These are phyloP conservation scores for Rosellinia necatrix DNA, from an alignment of 2,329 filamentous ascomycete genomes.

Conservation along the genomic window DNA sequence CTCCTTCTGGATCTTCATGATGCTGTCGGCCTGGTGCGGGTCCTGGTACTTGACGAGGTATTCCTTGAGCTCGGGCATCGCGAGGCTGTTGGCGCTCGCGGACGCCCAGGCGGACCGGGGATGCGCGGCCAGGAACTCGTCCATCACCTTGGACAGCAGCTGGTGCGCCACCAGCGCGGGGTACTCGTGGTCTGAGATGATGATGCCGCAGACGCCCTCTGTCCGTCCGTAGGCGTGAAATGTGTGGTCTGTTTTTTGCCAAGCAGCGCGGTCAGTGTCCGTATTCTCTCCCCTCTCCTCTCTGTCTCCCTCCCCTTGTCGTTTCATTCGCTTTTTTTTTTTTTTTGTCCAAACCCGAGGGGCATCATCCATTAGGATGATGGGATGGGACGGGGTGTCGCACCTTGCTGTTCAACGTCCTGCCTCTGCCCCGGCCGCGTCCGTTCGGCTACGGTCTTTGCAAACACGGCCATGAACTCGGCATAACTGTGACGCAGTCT, in stretches of 20 bases:
- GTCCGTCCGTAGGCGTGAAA: conserved; percentile 80
- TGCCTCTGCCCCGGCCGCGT: conserved; percentile 81
- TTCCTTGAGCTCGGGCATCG: conserved; percentile 76
- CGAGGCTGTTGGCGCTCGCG: conserved; percentile 51
- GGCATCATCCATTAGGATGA: background rate
- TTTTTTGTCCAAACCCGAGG: conserved; percentile 2
- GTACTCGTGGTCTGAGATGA: conserved; percentile 78
- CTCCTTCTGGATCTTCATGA: conserved; percentile 95
- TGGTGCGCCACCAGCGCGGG: conserved; percentile 81
- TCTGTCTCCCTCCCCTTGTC: too few relatives aligned
- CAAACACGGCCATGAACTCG: conserved; percentile 81
- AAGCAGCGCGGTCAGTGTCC: conserved; percentile 15
- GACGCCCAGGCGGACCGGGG: conserved; percentile 70
- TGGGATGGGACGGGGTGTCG: too few relatives aligned
- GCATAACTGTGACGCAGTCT: conserved; percentile 47
- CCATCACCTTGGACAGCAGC: conserved; percentile 82
- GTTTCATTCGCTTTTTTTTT: conserved; percentile 4
- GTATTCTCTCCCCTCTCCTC: conserved; percentile 2
- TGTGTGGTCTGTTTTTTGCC: conserved; percentile 65
- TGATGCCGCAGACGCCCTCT: conserved; percentile 75
- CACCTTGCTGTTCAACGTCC: conserved; percentile 82
- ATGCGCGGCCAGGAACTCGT: conserved; percentile 82
- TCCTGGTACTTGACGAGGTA: conserved; percentile 80
- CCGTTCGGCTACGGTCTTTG: conserved; percentile 84
- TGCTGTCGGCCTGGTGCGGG: conserved; percentile 85